Base-by-base conservation (phyloP, 1,284 basidiomycete genomes). In the Trametes versicolor region DNA sequence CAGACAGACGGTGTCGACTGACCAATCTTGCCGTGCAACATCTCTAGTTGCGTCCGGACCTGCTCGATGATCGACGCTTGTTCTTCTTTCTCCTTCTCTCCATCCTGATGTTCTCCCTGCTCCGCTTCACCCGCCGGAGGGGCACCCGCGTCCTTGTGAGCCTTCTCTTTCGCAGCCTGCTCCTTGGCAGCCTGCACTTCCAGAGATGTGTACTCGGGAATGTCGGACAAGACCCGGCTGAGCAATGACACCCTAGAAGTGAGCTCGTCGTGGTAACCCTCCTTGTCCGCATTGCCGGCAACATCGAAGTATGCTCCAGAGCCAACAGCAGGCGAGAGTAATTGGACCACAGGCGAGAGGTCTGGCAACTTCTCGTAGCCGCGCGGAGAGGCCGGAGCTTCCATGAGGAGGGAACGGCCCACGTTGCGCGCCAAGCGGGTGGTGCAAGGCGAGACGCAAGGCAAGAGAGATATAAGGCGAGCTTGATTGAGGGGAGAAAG, bases 21-120 rank as follows among this genome's bases (percentile, higher is more conserved):
- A 92, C 91, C 81, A 58, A 92, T 92, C 58, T 81, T 84, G n/a
- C 83, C 81, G 70, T 90, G 87, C 17, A 91, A 71, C 12, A 72
- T 70, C 47, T 89, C 84, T 7, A 91, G 75, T 10, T 78, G 78
- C 27, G 68, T 70, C 36, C 79, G 80, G 25, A 91, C 75, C 34
- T 80, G 74, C 63, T 86, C 81, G 15, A 92, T 74, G 21, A 81
- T 78, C 10, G 81, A 76, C 32, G 74, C 69, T 61, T 81, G 80
- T 67, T 78, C 81, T 5, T 79, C 56, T 19, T 58, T 53, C 47
- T 59, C 51, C 27, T 58, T 37, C 13, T 60, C 55, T 25, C 37
- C 48, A 2, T 50, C 23, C 27, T 27, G 59, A 63, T 36, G 17
- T n/a, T 19, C 17, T 21, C n/a, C 29, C 7, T 34, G 29, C 50